Conservation (phyloP, 345 rosid species). For the Eucalyptus sideroxylon region DNA sequence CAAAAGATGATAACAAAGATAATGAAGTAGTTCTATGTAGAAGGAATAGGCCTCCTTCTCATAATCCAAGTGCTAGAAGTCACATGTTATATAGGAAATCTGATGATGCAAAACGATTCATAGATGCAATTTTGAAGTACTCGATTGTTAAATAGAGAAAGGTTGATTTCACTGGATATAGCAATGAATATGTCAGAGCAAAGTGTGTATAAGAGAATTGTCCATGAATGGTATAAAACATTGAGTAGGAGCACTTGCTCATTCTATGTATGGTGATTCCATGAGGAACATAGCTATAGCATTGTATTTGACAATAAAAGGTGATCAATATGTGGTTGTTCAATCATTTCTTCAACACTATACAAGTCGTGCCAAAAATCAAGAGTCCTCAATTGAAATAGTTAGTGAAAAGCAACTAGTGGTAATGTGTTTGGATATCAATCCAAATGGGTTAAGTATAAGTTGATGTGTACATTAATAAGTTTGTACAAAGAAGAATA, state of each 20-base stretch:
- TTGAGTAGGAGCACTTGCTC: neutral
- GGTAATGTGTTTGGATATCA: neutral
- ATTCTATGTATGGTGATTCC: neutral
- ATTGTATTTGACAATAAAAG: neutral
- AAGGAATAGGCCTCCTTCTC: neutral
- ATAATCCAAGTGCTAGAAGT: neutral
- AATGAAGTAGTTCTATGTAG: too few relatives aligned
- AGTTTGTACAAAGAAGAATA: neutral
- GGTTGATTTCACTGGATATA: neutral
- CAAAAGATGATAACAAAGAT: neutral
- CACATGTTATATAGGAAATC: neutral
- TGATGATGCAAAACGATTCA: neutral
- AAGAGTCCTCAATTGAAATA: neutral
- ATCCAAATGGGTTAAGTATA: neutral
- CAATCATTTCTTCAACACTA: neutral
- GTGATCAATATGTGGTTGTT: neutral
- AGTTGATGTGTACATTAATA: too few relatives aligned
- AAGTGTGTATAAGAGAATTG: neutral
- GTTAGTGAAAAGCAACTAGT: neutral
- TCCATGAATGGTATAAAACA: neutral
- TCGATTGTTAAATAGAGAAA: too few relatives aligned
- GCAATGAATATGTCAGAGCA: fast-evolving
- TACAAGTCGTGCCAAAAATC: neutral
- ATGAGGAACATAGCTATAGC: neutral
- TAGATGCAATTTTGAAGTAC: neutral